Evolutionary conservation across 2,329 filamentous ascomycete species (phyloP).

Genomic region (Hypoxylon sp.): DNA sequence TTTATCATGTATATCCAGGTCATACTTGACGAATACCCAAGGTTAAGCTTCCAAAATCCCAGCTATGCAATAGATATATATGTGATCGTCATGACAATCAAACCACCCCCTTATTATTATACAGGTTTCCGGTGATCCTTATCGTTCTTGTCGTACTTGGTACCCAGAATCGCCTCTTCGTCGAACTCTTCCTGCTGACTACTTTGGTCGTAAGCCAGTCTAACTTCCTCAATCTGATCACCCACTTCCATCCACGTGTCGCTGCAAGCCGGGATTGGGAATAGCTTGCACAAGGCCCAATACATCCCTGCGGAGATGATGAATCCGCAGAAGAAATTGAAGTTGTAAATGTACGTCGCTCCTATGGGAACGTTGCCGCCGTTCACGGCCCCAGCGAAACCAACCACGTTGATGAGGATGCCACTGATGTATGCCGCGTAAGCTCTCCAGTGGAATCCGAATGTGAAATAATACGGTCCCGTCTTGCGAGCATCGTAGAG

Average conservation of each 20-base stretch:
- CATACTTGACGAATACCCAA: not conserved
- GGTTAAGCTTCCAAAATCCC: not conserved
- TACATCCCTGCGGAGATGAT: constrained; percentile 77
- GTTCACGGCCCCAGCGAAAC: constrained; percentile 87
- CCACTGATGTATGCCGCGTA: constrained; percentile 87
- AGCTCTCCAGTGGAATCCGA: constrained; percentile 85
- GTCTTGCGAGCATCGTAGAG: constrained; percentile 80
- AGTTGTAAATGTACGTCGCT: constrained; percentile 87
- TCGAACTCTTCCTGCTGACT: constrained; percentile 57
- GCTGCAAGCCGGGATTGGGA: constrained; percentile 81
- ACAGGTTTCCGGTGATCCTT: constrained; percentile 38
- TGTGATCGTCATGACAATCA: not conserved
- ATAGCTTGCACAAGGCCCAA: constrained; percentile 77
- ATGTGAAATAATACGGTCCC: constrained; percentile 80
- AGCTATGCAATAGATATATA: not conserved
- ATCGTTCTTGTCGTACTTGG: constrained; percentile 44
- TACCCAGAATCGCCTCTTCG: constrained; percentile 54
- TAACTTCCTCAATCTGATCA: constrained; percentile 67
- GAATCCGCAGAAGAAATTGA: constrained; percentile 93
- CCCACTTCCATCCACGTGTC: constrained; percentile 71
- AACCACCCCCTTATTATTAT: constrained; percentile 13
- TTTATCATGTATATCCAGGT: not conserved
- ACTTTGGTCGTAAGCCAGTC: constrained; percentile 62
- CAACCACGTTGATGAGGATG: constrained; percentile 91
- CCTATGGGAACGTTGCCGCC: constrained; percentile 75